These are phyloP conservation scores for Discostella stelligeroides DNA, from an alignment of 108 stramenopile species.

Conservation along the genomic window DNA sequence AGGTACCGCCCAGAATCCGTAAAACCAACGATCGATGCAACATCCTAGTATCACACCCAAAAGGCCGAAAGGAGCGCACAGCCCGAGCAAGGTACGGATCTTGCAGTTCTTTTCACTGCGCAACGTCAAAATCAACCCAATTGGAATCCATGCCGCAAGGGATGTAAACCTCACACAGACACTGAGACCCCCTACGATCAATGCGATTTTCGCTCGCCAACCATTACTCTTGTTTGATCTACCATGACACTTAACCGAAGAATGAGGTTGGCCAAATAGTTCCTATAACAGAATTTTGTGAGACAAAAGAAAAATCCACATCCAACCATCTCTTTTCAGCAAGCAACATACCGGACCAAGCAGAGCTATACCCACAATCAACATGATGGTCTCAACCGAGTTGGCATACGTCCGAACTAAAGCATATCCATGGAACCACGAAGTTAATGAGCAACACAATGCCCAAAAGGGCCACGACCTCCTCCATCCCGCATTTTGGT, in stretches of 20 bases:
- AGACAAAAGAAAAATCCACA: background rate
- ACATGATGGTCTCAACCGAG: slow-evolving; percentile 65
- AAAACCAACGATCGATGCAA: slow-evolving; percentile 71
- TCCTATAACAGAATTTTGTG: slow-evolving; percentile 28
- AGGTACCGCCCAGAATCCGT: slow-evolving; percentile 85
- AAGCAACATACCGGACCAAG: slow-evolving; percentile 48
- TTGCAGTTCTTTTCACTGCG: slow-evolving; percentile 32
- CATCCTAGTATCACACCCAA: slow-evolving; percentile 59
- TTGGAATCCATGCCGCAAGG: slow-evolving; percentile 78
- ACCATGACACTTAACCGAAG: too few relatives aligned
- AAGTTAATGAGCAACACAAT: slow-evolving; percentile 41
- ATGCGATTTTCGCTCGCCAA: slow-evolving; percentile 54
- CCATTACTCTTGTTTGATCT: too few relatives aligned
- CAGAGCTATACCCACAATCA: slow-evolving; percentile 59
- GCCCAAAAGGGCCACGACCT: slow-evolving; percentile 47
- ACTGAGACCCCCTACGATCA: slow-evolving; percentile 80
- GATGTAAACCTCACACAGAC: slow-evolving; percentile 82
- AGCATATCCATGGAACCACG: slow-evolving; percentile 86
- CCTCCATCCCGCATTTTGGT: background rate
- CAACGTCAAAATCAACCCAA: slow-evolving; percentile 65
- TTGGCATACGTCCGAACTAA: slow-evolving; percentile 84
- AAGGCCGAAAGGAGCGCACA: slow-evolving; percentile 61
- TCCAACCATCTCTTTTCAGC: background rate
- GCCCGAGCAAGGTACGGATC: slow-evolving; percentile 32
- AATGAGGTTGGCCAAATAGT: slow-evolving; percentile 42